Base-by-base conservation (phyloP, 2,329 filamentous ascomycete genomes). In the Hymenoscyphus fraxineus region DNA sequence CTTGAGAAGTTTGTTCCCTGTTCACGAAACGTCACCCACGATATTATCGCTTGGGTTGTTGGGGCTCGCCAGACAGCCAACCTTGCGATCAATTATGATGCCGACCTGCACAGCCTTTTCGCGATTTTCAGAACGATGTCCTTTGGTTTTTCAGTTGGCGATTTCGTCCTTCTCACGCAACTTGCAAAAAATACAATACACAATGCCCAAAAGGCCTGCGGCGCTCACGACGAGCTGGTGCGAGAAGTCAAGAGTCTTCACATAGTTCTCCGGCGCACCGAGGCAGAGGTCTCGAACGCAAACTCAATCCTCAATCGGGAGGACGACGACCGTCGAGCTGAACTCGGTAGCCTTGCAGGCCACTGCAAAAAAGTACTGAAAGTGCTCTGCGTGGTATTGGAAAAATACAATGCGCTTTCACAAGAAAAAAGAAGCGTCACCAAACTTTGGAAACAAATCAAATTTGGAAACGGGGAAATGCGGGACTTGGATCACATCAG, bases 241-340 rank as follows among this genome's bases (percentile, higher is more conserved):
- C 71, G 75, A 12, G 79, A 80, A n/a, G 78, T 86, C 51, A 80
- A 80, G 56, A 77, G 77, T 56, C 76, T 88, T 55, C 81, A 86
- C 68, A 78, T 79, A 15, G 80, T 80, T 4, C 77, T 87, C 3
- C 81, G 82, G 60, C 81, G 85, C 66, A 77, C 88, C 40, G 81
- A 82, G 57, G 76, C 79, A 63, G 85, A 87, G 73, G 80, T 80
- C 32, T 79, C 81, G 64, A 83, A 86, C 66, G 77, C 78, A 0
- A 80, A 81, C 67, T 86, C 84, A 10, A 75, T 82, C 10, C 77
- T 87, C 31, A 82, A 81, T 74, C 44, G 32, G 27, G 55, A 51
- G 13, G 61, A 62, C 6, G 64, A 65, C n/a, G 47, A 62, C 7
- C 55, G 62, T 40, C 31, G 60, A 59, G 12, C 51, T 22, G 67